Evolutionary conservation across 2,329 filamentous ascomycete genomes (phyloP), one percentile per base, ranked within the genome.

Genomic region (Diplodia corticola): DNA sequence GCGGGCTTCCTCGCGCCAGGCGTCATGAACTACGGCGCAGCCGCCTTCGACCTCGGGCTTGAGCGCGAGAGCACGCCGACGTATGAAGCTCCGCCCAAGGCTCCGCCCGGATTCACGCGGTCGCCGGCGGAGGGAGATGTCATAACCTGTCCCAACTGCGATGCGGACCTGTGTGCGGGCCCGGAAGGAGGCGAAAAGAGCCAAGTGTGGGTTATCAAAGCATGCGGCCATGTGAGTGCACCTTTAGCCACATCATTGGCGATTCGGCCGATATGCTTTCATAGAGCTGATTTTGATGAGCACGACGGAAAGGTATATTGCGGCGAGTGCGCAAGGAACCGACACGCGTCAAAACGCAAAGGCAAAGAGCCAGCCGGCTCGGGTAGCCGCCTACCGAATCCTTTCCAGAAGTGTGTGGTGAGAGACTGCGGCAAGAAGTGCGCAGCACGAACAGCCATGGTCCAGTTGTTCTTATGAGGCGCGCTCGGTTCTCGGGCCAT

Each of bases 171-270:
- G 17, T 90, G 92, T 5, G 88, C 89, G 60, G 91, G 93, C 15
- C 87, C 87, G 0, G 82, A 84, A 24, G 82, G 85, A 30, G 75
- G 44, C 15, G 33, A 81, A 37, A 93, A 96, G 78, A 89, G 91
- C 74, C 91, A 97, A 72, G 94, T 98, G 69, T 98, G 93, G 93
- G 90, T 95, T 0, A 84, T 95, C 40, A 97, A 93, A 78, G 85
- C 85, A 61, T 99, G 95, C 76, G 95, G 95, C 69, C 95, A 99
- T 80, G 95, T 98, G 85, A 77, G 86, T 82, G 33, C 28, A 30
- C 17, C 22, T 22, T 4, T 28, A 17, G 50, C 48, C 20, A 17
- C 26, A 20, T 6, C 7, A n/a, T 20, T 3, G 6, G 3, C 6
- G 40, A 20, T 9, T 44, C 40, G 3, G 7, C 40, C 40, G 17